Base-by-base conservation (phyloP, 495 filamentous ascomycete genomes). In the Aspergillus panamensis region DNA sequence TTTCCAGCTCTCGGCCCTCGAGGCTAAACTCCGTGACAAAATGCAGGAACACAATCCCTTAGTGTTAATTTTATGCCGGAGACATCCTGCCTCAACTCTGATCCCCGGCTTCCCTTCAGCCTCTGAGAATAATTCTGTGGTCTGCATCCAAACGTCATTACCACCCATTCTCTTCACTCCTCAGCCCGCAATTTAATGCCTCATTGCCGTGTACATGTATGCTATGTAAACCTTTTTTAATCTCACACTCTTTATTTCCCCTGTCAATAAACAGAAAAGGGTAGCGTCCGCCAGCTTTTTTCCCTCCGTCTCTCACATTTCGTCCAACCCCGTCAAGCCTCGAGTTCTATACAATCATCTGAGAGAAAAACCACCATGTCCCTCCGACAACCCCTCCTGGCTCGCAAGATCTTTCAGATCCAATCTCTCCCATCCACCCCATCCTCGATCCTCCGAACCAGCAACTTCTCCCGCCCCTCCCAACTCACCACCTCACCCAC, bases 71-170 rank as follows among this genome's bases (percentile, higher is more conserved):
- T 25, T 25, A 25, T 25, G 42, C 48, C 55, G 35, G 56, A 58
- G 21, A 48, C 1, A 47, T 35, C 56, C 56, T 25, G 14, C 6
- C 40, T 56, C 37, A 48, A 19, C 43, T 48, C 53, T n/a, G 43
- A 47, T 53, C 17, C 29, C 53, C 42, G 53, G 17, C 39, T n/a
- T n/a, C n/a, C 49, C 9, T 16, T 31, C 7, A 33, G 19, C 20
- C 39, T 39, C 37, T n/a, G 19, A 20, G 8, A 45, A 45, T 17
- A 20, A 20, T 45, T 29, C 30, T 47, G 51, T 19, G 37, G 6
- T 35, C 29, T 39, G 44, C 29, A 14, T 17, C 49, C 17, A 43
- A 50, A 51, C 56, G 56, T 58, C 48, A 58, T 58, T 44, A 31
- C 16, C 20, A 32, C 19, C 20, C 43, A 2, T 13, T 14, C 12